Evolutionary conservation across 345 rosid genomes (phyloP).

Genomic region (Aethionema arabicum): DNA sequence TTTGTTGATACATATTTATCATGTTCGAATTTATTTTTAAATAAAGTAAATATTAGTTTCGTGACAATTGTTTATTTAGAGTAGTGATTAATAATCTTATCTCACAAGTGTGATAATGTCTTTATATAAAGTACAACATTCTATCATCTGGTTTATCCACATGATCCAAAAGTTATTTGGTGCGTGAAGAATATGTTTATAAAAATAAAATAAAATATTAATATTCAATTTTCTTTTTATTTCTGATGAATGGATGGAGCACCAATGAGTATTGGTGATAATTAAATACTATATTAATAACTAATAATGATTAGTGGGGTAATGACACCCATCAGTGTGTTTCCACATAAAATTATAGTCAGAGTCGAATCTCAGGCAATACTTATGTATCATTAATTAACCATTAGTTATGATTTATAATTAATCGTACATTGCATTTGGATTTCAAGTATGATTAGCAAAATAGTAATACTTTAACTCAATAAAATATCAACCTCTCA

Average conservation of each 20-base stretch:
- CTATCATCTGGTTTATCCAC: constrained; percentile 12
- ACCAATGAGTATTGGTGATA: constrained; percentile 9
- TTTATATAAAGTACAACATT: constrained; percentile 11
- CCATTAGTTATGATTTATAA: too few species aligned
- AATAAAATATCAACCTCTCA: neutral
- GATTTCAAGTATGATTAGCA: too few species aligned
- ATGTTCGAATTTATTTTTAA: too few species aligned
- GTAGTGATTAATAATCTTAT: neutral
- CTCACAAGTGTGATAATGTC: constrained; percentile 23
- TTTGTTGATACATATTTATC: too few species aligned
- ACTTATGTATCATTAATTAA: constrained; percentile 14
- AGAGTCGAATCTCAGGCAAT: constrained; percentile 12
- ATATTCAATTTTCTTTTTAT: neutral
- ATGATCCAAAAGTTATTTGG: constrained; percentile 25
- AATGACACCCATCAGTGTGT: constrained; percentile 1
- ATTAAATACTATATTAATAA: neutral
- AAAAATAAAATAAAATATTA: too few species aligned
- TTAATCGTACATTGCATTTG: too few species aligned
- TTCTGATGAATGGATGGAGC: constrained; percentile 15
- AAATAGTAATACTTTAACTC: neutral
- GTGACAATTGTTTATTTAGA: too few species aligned
- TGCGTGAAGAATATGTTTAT: constrained; percentile 22
- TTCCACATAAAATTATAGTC: constrained; percentile 11
- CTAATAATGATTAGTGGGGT: constrained; percentile 15
- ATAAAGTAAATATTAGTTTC: too few species aligned